Evolutionary conservation across 2,329 filamentous ascomycete genomes (phyloP).

Genomic region (Parascedosporium putredinis): DNA sequence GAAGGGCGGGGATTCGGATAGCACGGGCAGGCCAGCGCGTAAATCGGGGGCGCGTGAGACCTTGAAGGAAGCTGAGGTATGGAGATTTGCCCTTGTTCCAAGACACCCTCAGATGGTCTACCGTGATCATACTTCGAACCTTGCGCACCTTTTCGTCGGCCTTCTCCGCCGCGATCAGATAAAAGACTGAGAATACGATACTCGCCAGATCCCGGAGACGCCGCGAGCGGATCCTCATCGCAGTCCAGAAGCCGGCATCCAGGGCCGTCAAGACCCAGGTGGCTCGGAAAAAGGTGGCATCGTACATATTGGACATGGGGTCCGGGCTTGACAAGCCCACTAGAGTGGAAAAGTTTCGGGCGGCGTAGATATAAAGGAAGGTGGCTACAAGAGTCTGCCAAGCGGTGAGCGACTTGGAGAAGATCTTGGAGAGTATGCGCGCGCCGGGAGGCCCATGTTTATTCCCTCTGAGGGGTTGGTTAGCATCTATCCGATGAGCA

Average conservation of each 20-base stretch:
- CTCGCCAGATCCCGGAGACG: constrained; percentile 76
- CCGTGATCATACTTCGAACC: constrained; percentile 73
- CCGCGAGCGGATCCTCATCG: constrained; percentile 76
- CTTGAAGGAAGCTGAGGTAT: constrained; percentile 65
- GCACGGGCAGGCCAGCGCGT: constrained; percentile 73
- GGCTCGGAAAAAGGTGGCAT: constrained; percentile 82
- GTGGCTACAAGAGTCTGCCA: constrained; percentile 87
- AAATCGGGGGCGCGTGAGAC: constrained; percentile 64
- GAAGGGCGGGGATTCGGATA: constrained; percentile 75
- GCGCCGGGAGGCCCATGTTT: constrained; percentile 77
- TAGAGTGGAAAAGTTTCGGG: constrained; percentile 88
- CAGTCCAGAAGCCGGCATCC: constrained; percentile 96
- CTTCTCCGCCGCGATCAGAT: constrained; percentile 83
- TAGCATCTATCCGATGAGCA: too few relatives aligned
- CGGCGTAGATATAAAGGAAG: constrained; percentile 81
- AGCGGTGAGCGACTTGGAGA: constrained; percentile 63
- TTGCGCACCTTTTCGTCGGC: constrained; percentile 95
- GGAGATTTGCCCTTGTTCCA: constrained; percentile 95
- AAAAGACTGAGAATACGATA: constrained; percentile 78
- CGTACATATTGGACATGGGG: constrained; percentile 89
- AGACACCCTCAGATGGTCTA: constrained; percentile 82
- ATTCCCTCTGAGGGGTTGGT: too few relatives aligned
- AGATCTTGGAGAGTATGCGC: constrained; percentile 58
- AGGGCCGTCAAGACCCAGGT: constrained; percentile 94
- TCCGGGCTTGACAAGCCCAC: constrained; percentile 87